These are phyloP conservation scores for Colletotrichum melonis DNA, from an alignment of 2,329 filamentous ascomycete species.

Conservation along the genomic window DNA sequence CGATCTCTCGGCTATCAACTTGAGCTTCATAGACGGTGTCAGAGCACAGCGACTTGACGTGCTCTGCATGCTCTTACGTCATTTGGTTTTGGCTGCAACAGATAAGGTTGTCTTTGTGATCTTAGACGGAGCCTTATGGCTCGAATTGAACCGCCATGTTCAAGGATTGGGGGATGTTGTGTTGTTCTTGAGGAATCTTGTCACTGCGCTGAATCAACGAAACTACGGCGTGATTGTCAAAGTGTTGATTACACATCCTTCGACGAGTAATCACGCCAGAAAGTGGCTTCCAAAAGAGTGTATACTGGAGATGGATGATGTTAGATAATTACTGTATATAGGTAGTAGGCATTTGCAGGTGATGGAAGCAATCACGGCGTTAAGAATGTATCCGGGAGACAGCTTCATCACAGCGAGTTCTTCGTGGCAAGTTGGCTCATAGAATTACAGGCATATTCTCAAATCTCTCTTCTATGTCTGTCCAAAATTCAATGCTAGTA, in stretches of 20 bases:
- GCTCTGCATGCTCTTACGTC: background rate
- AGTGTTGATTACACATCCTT: background rate
- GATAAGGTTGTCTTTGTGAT: conserved; percentile 3
- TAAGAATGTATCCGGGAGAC: too few relatives aligned
- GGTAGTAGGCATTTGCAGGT: too few relatives aligned
- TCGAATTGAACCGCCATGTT: background rate
- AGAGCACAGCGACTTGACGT: background rate
- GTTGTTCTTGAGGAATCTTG: background rate
- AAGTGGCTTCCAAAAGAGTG: background rate
- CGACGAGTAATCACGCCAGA: background rate
- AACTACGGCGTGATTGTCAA: conserved; percentile 3
- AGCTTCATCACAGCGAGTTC: too few relatives aligned
- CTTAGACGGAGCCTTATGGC: conserved; percentile 1
- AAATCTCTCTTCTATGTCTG: too few relatives aligned
- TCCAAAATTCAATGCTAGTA: too few relatives aligned
- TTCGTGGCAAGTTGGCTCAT: too few relatives aligned
- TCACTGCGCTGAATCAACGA: conserved; percentile 1
- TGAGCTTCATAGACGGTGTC: conserved; percentile 9
- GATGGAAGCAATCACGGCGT: too few relatives aligned
- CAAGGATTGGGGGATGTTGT: background rate
- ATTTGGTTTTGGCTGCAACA: background rate
- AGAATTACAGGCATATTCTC: too few relatives aligned
- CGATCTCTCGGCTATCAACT: conserved; percentile 11
- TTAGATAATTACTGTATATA: background rate
- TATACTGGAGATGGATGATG: conserved; percentile 11